Conservation (phyloP, 1,284 basidiomycete species). For the Puccinia polysora region DNA sequence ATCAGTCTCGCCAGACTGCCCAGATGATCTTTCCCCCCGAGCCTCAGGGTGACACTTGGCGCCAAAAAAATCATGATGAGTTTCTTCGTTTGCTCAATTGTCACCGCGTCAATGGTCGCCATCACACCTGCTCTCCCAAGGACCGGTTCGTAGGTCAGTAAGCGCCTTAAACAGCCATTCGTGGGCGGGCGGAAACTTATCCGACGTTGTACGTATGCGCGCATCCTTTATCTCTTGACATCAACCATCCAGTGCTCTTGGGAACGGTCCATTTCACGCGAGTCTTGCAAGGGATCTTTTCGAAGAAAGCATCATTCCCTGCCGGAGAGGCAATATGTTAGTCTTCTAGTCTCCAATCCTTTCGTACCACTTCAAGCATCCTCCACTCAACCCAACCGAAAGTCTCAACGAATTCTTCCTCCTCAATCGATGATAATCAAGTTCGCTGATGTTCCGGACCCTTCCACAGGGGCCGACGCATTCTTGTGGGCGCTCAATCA, state of each 20-base stretch:
- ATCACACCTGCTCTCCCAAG: conserved; percentile 1
- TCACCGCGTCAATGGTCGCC: background rate
- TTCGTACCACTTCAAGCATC: too few relatives aligned
- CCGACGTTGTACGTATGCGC: too few relatives aligned
- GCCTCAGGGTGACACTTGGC: background rate
- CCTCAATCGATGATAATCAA: background rate
- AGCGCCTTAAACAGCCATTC: too few relatives aligned
- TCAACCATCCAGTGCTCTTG: conserved; percentile 2
- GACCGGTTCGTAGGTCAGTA: conserved; percentile 1
- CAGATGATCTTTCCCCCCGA: background rate
- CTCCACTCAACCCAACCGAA: too few relatives aligned
- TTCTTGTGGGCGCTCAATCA: conserved; percentile 37
- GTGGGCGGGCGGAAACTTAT: too few relatives aligned
- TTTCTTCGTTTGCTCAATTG: background rate
- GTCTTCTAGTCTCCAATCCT: background rate
- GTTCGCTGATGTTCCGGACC: background rate
- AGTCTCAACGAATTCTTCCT: background rate
- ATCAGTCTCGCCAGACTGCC: background rate
- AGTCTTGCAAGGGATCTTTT: conserved; percentile 27
- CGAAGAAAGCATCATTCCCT: conserved; percentile 21
- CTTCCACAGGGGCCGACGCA: conserved; percentile 36
- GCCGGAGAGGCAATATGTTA: conserved; percentile 40
- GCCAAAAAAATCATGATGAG: background rate
- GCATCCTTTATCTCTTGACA: too few relatives aligned
- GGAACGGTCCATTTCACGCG: conserved; percentile 30